Base-by-base conservation (phyloP, 768 basidiomycete species). In the Lepiota venenata region DNA sequence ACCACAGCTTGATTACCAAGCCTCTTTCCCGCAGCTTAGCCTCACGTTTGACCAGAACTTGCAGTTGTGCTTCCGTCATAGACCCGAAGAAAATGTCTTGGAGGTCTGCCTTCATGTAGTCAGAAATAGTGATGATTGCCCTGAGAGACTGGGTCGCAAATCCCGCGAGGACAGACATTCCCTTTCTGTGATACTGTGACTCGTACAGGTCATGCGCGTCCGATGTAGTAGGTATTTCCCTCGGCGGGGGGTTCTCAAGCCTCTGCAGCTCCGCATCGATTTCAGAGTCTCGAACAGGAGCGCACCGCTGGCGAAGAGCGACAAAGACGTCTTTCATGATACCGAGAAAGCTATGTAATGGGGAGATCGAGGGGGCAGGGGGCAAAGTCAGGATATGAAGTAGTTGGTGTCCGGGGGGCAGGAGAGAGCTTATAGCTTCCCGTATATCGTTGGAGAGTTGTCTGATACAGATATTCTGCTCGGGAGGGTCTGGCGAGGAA, bases 91-190 rank as follows among this genome's bases (percentile, higher is more conserved):
- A 71, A 45, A 85, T 81, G 52, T 82, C 76, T 10, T 82, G 84
- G 35, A 90, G 72, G 60, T 90, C 88, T 25, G 77, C 70, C 63
- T 82, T 86, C 84, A 91, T 86, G n/a, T 71, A 66, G 39, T 85
- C 81, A 0, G 80, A 68, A 12, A 89, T 69, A 12, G 69, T 64
- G 5, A 89, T 60, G 41, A 82, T 76, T 2, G 71, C 69, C 56
- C 71, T 80, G 27, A 78, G 61, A 4, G 74, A 76, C 39, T 79
- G 73, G 1, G 78, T 61, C n/a, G 85, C 67, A 1, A 81, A 65
- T 35, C 63, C 60, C 7, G 87, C 80, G 4, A 85, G 71, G 9
- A 68, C 63, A 1, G 66, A 57, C 21, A 48, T 20, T 8, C n/a
- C 42, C 8, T 14, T 18, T 14, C 15, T 36, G 14, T 39, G 29